Evolutionary conservation across 192 early-diverging fungal genomes (phyloP), one percentile per base, ranked within the genome.

Genomic region (Powellomyces hirtus): DNA sequence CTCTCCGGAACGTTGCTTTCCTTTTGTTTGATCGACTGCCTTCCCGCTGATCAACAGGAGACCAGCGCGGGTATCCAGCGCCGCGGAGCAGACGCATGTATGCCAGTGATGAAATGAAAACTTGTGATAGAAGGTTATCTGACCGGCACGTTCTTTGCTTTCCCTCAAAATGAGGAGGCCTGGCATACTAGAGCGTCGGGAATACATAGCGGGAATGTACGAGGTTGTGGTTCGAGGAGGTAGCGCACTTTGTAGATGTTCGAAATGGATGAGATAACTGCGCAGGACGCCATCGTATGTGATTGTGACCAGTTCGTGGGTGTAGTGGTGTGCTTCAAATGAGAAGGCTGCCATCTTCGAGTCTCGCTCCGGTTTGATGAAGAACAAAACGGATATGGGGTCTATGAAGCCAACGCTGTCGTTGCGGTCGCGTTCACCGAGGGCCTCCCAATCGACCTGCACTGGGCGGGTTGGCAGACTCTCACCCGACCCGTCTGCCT

Each of bases 211-310:
- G 14, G 66, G 67, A 2, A 69, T 13, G 18, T 62, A 73, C 14
- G 76, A 70, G 14, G 61, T 61, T 8, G 56, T 61, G 24, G 38
- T 61, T n/a, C 62, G 71, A 10, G 76, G 46, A 22, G 76, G 52
- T 16, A 81, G 46, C 34, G 66, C 64, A 0, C 60, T 59, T 24
- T 34, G 44, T 20, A 78, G 45, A 14, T 80, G 73, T 13, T 70
- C 22, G 7, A 67, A 66, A 69, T 86, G 87, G 45, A 86, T 68
- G 33, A 86, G 68, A 61, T 84, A 86, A 49, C 80, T 82, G 49
- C 82, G 72, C 4, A 86, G 66, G 16, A 76, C 62, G 31, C 84
- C 77, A 42, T 79, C 80, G 64, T 81, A 84, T 4, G 78, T 84
- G 59, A 86, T 70, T 11, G 77, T 68, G 20, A 86, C 22, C 2